Base-by-base conservation (phyloP, 1,284 basidiomycete genomes). In the Puccinia coronata region DNA sequence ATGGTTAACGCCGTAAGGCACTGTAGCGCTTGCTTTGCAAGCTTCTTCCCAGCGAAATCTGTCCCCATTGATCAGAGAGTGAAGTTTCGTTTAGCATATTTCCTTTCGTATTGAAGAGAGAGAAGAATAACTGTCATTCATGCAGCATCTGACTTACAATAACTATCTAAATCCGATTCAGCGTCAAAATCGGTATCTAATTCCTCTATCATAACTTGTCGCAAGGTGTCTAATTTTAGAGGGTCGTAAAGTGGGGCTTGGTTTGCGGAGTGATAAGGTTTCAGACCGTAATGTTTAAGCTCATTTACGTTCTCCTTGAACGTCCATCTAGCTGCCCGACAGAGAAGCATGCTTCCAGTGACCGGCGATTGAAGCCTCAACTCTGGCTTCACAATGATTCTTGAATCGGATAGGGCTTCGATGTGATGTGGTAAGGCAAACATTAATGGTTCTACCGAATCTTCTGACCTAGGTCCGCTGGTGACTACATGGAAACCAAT, bases 11-110 rank as follows among this genome's bases (percentile, higher is more conserved):
- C 82, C n/a, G 72, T 82, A 28, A 82, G 63, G 63, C 73, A 75
- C 28, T 75, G 73, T 20, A 80, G 43, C 18, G 82, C 71, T 43
- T 80, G 78, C 51, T 81, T 82, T 23, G 78, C 82, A n/a, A 82
- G 61, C n/a, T 80, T 75, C 55, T 82, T 82, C 43, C 82, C 82
- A n/a, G 79, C 41, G 59, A 82, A 82, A 71, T 82, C 75, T 78
- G 34, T 8, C 8, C 23, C 36, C 6, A 23, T 55, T 31, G 4
- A 49, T 36, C 20, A 6, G 31, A 53, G 49, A 53, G 49, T 47
- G 43, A 8, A 47, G 43, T 16, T 47, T 47, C 43, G 16, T n/a
- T 3, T 25, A 9, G 1, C 11, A 36, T n/a, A 55, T 14, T 59
- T 12, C 31, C 57, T 23, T 14, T 25, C 25, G 8, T 9, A 53